Conservation (phyloP, 1,139 yeast species). For the Taphrina communis region DNA sequence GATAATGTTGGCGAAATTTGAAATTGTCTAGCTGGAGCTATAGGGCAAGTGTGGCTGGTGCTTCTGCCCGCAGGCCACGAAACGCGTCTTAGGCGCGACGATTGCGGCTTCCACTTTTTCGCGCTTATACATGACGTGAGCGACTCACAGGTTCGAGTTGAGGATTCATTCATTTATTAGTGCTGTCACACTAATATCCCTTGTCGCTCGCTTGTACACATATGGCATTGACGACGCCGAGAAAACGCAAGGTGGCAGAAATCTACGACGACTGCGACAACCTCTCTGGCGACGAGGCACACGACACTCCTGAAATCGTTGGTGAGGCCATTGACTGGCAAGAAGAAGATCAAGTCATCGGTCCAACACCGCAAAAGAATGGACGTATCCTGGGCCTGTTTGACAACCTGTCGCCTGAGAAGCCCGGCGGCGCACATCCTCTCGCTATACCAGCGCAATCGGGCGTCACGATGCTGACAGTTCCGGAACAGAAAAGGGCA, state of each 20-base stretch:
- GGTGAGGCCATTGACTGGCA: constrained; percentile 37
- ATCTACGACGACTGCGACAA: neutral
- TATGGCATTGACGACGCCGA: constrained; percentile 2
- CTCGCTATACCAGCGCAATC: neutral
- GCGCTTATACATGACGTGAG: no score
- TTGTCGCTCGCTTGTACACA: neutral
- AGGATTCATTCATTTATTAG: no score
- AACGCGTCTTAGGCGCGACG: neutral
- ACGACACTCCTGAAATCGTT: neutral
- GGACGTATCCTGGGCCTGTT: constrained; percentile 34
- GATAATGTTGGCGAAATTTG: no score
- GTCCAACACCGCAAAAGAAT: constrained; percentile 37
- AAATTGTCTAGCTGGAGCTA: neutral
- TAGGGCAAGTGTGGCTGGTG: neutral
- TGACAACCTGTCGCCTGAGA: constrained; percentile 16
- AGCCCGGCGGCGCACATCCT: neutral
- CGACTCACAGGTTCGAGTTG: no score
- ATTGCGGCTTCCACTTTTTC: no score
- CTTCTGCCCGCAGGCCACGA: neutral
- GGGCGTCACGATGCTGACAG: neutral
- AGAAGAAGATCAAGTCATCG: constrained; percentile 10
- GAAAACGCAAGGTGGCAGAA: constrained; percentile 7
- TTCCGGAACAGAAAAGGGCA: neutral
- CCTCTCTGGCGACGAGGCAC: constrained; percentile 2
- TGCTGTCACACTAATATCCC: no score